Conservation (phyloP, 2,329 filamentous ascomycete species). For the Trichoderma koningiopsis region DNA sequence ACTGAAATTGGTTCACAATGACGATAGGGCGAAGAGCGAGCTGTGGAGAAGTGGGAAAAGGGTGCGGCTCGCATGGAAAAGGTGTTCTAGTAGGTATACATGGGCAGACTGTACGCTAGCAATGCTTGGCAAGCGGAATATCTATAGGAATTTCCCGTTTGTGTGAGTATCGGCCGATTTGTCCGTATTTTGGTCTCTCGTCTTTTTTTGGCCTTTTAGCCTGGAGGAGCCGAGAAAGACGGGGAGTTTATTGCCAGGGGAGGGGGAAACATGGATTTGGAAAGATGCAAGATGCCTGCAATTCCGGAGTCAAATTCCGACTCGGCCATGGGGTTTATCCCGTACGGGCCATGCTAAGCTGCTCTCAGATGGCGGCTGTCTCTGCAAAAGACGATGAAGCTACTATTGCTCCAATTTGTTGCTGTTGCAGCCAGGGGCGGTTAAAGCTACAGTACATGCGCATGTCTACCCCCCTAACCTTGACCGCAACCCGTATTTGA, state of each 20-base stretch:
- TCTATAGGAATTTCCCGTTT: neutral
- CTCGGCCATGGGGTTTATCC: neutral
- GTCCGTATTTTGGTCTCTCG: neutral
- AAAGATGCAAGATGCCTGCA: neutral
- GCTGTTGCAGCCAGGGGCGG: neutral
- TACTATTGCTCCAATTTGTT: no score
- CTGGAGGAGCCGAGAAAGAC: neutral
- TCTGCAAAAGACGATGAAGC: neutral
- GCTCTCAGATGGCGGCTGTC: neutral
- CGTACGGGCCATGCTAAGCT: neutral
- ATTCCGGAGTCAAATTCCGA: conserved; percentile 2
- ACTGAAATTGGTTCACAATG: neutral
- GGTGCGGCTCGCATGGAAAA: neutral
- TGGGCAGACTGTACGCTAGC: neutral
- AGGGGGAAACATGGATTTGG: neutral
- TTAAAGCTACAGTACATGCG: neutral
- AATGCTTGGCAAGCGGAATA: neutral
- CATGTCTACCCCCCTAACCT: neutral
- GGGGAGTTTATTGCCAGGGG: neutral
- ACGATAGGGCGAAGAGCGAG: neutral
- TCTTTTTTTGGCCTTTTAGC: neutral
- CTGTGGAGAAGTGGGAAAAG: neutral
- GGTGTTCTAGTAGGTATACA: neutral
- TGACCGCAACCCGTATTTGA: neutral
- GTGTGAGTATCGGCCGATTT: conserved; percentile 5